Percentiles rank a stretch among this genome's conserved stretches.
Evolutionary conservation across 2,329 filamentous ascomycete species (phyloP).

Genomic region (Colletotrichum incanum): DNA sequence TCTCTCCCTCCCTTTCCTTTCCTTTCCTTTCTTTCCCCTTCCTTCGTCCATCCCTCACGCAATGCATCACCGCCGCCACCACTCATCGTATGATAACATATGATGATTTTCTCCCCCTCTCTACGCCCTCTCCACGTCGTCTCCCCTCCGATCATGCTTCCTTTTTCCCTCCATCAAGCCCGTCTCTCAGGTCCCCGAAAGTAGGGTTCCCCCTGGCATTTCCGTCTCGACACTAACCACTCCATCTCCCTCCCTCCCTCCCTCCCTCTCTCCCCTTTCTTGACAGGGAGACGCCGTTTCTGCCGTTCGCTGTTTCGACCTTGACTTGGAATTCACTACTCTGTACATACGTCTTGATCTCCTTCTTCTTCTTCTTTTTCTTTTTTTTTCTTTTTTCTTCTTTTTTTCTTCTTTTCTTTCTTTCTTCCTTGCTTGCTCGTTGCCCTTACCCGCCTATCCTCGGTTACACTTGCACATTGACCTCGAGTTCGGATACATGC

Average conservation of each 20-base stretch:
- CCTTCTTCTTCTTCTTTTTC: too few relatives aligned
- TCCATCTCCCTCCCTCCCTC: neutral
- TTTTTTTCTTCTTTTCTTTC: neutral
- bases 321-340: neutral
- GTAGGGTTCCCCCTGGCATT: conserved; percentile 18
- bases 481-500: neutral
- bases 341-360: neutral
- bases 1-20: neutral
- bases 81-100: neutral
- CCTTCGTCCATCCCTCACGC: neutral
- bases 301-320: conserved; percentile 15
- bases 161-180: conserved; percentile 17
- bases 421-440: neutral
- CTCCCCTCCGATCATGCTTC: conserved; percentile 11
- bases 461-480: conserved; percentile 15
- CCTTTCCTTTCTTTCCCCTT: neutral
- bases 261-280: neutral
- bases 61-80: neutral
- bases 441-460: neutral
- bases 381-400: neutral
- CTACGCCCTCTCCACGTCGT: too few relatives aligned
- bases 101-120: conserved; percentile 2
- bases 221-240: conserved; percentile 12
- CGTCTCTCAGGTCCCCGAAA: conserved; percentile 21
- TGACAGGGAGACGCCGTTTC: conserved; percentile 1